These are phyloP conservation scores for Alternaria metachromatica DNA, from an alignment of 2,329 filamentous ascomycete species.

Conservation along the genomic window DNA sequence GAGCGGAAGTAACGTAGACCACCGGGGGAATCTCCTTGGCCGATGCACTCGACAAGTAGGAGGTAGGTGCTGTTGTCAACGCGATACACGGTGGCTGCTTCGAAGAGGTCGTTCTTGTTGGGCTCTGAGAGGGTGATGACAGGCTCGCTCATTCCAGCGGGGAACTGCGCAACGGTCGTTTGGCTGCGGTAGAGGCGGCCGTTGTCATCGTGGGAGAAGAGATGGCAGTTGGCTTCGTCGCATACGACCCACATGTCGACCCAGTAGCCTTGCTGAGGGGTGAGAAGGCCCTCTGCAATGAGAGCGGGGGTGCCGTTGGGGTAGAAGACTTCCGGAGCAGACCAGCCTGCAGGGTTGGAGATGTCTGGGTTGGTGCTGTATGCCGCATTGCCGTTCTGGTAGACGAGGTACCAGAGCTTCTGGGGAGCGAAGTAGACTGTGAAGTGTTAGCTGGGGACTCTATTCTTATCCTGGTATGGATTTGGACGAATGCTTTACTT, in stretches of 20 bases:
- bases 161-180: slow-evolving; percentile 45
- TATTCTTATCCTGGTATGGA: neutral
- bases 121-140: slow-evolving; percentile 43
- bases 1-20: slow-evolving; percentile 49
- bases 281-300: slow-evolving; percentile 39
- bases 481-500: neutral
- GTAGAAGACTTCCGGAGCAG: slow-evolving; percentile 48
- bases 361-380: slow-evolving; percentile 54
- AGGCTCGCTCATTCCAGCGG: slow-evolving; percentile 46
- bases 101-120: slow-evolving; percentile 44
- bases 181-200: slow-evolving; percentile 51
- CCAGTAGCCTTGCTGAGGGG: slow-evolving; percentile 47
- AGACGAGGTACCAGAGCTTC: slow-evolving; percentile 53
- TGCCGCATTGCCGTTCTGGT: slow-evolving; percentile 53
- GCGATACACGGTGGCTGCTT: slow-evolving; percentile 49
- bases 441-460: neutral
- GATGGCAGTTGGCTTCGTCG: slow-evolving; percentile 46
- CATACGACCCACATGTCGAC: slow-evolving; percentile 56
- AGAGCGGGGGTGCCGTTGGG: slow-evolving; percentile 37
- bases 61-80: slow-evolving; percentile 45
- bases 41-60: slow-evolving; percentile 51
- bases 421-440: slow-evolving; percentile 51
- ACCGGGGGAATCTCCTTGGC: slow-evolving; percentile 26
- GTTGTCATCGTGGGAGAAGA: slow-evolving; percentile 54
- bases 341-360: slow-evolving; percentile 51